Conservation (phyloP, 1,139 yeast species). For the Geotrichum reessii region DNA sequence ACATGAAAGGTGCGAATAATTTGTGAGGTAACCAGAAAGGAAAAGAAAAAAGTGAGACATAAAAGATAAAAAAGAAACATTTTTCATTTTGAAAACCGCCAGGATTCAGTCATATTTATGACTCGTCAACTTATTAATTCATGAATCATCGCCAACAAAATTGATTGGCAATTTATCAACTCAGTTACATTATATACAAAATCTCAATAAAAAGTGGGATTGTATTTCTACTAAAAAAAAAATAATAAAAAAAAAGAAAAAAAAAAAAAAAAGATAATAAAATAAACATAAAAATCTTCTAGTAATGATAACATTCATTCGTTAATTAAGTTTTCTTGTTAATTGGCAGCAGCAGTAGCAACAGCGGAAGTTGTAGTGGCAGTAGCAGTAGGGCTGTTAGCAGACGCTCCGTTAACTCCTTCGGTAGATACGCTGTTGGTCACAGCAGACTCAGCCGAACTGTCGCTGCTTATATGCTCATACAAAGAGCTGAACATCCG, state of each 20-base stretch:
- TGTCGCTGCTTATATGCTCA: slow-evolving; percentile 33
- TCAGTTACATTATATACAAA: not conserved
- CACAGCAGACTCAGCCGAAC: not conserved
- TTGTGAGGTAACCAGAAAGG: not conserved
- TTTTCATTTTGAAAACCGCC: not conserved
- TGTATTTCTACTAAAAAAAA: not conserved
- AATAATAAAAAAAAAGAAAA: not conserved
- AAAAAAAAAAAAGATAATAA: not conserved
- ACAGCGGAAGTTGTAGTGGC: not conserved
- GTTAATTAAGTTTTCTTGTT: not conserved
- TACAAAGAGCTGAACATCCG: slow-evolving; percentile 38
- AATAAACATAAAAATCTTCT: not conserved
- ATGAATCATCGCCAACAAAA: not conserved
- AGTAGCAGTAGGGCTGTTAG: slow-evolving; percentile 1
- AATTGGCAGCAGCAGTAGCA: not conserved
- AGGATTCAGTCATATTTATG: not conserved
- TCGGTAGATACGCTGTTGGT: not conserved
- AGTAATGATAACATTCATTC: not conserved
- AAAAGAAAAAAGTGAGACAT: not conserved
- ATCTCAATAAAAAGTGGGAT: not conserved
- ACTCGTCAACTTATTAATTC: not conserved
- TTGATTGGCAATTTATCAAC: not conserved
- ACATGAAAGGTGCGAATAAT: not conserved
- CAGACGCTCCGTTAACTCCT: not conserved
- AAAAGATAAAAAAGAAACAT: not conserved